Evolutionary conservation across 2,329 filamentous ascomycete genomes (phyloP).

Genomic region (Achaetomium macrosporum): DNA sequence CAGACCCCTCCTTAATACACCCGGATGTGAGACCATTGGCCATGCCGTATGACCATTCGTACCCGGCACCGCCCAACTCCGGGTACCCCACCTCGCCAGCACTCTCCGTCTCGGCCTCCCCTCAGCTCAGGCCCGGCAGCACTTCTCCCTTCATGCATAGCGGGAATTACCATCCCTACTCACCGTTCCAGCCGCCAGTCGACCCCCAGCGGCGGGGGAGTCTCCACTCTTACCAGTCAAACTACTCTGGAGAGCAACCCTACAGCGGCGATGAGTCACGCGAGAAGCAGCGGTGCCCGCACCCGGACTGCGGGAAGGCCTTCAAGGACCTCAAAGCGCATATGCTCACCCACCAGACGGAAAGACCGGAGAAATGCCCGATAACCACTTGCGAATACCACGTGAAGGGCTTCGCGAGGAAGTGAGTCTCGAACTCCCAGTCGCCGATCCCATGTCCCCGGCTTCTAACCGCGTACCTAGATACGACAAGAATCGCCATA

Average conservation of each 20-base stretch:
- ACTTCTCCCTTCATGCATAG: constrained; percentile 61
- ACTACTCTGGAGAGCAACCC: constrained; percentile 53
- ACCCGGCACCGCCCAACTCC: constrained; percentile 40
- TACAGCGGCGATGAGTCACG: constrained; percentile 58
- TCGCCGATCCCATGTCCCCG: not conserved
- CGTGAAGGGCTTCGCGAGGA: constrained; percentile 84
- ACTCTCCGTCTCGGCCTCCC: constrained; percentile 54
- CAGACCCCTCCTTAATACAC: constrained; percentile 54
- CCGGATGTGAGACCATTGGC: constrained; percentile 47
- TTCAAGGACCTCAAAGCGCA: constrained; percentile 93
- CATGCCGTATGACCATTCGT: constrained; percentile 47
- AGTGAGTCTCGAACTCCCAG: constrained; percentile 42
- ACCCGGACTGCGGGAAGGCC: constrained; percentile 74
- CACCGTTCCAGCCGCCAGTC: constrained; percentile 46
- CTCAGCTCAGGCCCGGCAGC: constrained; percentile 49
- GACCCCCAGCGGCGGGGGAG: constrained; percentile 57
- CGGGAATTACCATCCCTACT: constrained; percentile 42
- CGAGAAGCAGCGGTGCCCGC: constrained; percentile 68
- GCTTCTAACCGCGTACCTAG: constrained; percentile 2
- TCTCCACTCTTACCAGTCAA: constrained; percentile 63
- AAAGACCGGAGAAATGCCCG: constrained; percentile 90
- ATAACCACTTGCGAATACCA: constrained; percentile 90
- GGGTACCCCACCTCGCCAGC: constrained; percentile 57
- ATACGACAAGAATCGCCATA: constrained; percentile 94
- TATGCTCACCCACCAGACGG: constrained; percentile 87